Conservation (phyloP, 306 rosid genomes). For the Trichosanthes truncata region DNA sequence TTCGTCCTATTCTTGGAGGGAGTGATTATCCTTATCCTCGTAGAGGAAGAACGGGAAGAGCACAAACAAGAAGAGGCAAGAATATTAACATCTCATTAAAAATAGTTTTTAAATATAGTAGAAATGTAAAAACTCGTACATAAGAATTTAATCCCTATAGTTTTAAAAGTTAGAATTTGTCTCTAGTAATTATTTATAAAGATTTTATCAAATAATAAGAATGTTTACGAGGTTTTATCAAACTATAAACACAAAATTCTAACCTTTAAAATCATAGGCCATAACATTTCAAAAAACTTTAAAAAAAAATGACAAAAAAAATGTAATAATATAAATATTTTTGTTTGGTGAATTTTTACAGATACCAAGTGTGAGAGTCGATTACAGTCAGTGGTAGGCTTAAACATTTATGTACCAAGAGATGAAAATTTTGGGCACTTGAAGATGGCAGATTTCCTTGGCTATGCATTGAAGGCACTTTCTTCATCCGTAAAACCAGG, state of each 20-base stretch:
- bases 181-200: too few species aligned
- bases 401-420: slow-evolving; percentile 75
- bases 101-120: too few species aligned
- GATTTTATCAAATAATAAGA: too few species aligned
- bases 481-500: slow-evolving; percentile 59
- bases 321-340: too few species aligned
- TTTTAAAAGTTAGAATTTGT: too few species aligned
- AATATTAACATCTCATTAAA: not conserved
- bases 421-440: slow-evolving; percentile 76
- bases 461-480: slow-evolving; percentile 48
- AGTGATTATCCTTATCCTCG: not conserved
- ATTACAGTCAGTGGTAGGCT: slow-evolving; percentile 28
- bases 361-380: slow-evolving; percentile 50
- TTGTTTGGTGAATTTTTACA: slow-evolving; percentile 4
- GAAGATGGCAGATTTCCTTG: slow-evolving; percentile 72
- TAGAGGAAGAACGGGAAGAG: not conserved
- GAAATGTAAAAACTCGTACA: too few species aligned
- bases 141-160: too few species aligned
- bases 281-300: too few species aligned
- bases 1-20: not conserved
- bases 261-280: too few species aligned
- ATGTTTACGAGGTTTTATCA: too few species aligned
- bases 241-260: too few species aligned
- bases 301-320: too few species aligned
- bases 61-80: not conserved